phyloP scores from a whole-genome alignment of 2,329 filamentous ascomycete genomes.

The Verticillium dahliae region DNA sequence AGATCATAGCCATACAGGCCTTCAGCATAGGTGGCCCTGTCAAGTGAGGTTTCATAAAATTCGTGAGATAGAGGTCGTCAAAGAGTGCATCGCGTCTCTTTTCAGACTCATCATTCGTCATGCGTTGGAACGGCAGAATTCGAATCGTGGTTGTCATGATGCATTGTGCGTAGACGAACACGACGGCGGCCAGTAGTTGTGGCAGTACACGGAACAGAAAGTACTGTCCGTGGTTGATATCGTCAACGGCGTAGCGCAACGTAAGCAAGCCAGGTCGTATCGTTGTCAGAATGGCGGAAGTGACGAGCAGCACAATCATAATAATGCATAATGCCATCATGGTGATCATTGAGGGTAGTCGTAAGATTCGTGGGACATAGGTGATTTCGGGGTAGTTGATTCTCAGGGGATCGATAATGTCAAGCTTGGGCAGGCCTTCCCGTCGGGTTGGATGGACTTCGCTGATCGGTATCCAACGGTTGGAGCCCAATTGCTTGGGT shows the following conservation, averaged over 20 bases:
- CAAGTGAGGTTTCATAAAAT: constrained; percentile 57
- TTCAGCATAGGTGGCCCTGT: constrained; percentile 61
- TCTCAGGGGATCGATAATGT: constrained; percentile 29
- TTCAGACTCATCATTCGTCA: constrained; percentile 58
- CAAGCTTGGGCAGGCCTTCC: constrained; percentile 12
- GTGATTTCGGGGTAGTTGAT: constrained; percentile 46
- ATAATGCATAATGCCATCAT: constrained; percentile 57
- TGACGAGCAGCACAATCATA: constrained; percentile 67
- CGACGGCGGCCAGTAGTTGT: constrained; percentile 62
- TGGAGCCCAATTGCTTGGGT: not conserved
- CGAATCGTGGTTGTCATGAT: constrained; percentile 70
- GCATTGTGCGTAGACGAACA: constrained; percentile 73
- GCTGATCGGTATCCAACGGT: constrained; percentile 25
- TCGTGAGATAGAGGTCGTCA: constrained; percentile 59
- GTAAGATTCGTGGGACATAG: constrained; percentile 67
- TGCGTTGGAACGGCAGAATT: constrained; percentile 69
- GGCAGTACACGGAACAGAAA: constrained; percentile 85
- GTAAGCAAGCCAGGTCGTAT: constrained; percentile 57
- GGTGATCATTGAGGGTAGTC: constrained; percentile 54
- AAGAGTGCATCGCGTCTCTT: constrained; percentile 61
- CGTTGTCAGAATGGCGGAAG: constrained; percentile 64
- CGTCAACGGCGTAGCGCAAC: constrained; percentile 43
- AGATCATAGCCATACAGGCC: constrained; percentile 60
- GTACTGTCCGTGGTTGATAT: constrained; percentile 66
- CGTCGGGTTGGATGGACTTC: constrained; percentile 13